phyloP scores from a whole-genome alignment of 805 yeast species.

The Cyberlindnera galapagoensis region DNA sequence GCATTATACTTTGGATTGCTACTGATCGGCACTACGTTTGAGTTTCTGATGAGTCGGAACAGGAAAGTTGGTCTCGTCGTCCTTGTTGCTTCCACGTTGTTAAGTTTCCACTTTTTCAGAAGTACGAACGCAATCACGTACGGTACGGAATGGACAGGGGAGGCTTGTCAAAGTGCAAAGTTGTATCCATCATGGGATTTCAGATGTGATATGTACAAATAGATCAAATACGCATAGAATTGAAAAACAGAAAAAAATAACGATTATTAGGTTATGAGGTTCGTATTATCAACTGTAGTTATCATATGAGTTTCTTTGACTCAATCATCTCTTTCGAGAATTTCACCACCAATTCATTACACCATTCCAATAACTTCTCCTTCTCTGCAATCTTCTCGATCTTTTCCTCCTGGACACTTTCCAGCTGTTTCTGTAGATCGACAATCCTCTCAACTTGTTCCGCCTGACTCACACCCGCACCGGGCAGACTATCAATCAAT shows the following conservation, averaged over 20 bases:
- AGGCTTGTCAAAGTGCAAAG: conserved; percentile 31
- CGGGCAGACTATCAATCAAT: conserved; percentile 85
- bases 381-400: conserved; percentile 53
- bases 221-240: too few relatives aligned
- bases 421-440: conserved; percentile 54
- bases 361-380: conserved; percentile 52
- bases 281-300: too few relatives aligned
- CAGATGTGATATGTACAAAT: conserved; percentile 29
- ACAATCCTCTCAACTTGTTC: conserved; percentile 64
- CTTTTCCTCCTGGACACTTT: conserved; percentile 52
- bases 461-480: conserved; percentile 77
- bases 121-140: conserved; percentile 37
- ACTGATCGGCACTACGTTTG: conserved; percentile 37
- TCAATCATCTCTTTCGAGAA: conserved; percentile 32
- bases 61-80: conserved; percentile 24
- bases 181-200: conserved; percentile 38
- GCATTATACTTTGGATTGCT: conserved; percentile 44
- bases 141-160: conserved; percentile 40
- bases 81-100: conserved; percentile 16
- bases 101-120: conserved; percentile 23
- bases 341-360: conserved; percentile 58
- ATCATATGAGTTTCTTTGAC: conserved; percentile 26
- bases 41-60: conserved; percentile 30
- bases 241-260: too few relatives aligned
- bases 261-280: too few relatives aligned